Conservation (phyloP, 495 filamentous ascomycete genomes). For the Physcia stellaris region DNA sequence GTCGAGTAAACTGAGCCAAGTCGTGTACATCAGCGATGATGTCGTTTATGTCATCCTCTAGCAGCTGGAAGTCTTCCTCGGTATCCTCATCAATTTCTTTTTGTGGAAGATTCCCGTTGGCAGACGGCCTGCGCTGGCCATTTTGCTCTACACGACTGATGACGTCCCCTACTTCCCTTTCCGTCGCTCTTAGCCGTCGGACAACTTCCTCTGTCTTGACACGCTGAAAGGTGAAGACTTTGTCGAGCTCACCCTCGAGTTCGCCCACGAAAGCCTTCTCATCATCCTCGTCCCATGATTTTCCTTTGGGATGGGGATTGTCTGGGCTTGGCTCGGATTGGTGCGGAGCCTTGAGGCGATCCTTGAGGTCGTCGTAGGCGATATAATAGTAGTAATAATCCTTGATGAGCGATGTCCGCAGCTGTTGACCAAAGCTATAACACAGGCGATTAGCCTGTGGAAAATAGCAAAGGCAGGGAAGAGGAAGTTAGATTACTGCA, state of each 20-base stretch:
- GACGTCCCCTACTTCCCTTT: slow-evolving; percentile 80
- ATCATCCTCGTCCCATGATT: slow-evolving; percentile 81
- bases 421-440: slow-evolving; percentile 94
- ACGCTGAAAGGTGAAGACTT: slow-evolving; percentile 92
- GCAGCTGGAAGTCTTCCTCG: slow-evolving; percentile 85
- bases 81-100: slow-evolving; percentile 43
- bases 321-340: slow-evolving; percentile 39
- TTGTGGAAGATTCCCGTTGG: slow-evolving; percentile 9
- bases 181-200: slow-evolving; percentile 68
- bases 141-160: slow-evolving; percentile 50
- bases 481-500: slow-evolving; percentile 1
- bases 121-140: slow-evolving; percentile 10
- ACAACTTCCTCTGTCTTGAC: slow-evolving; percentile 92
- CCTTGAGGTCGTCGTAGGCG: slow-evolving; percentile 87
- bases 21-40: slow-evolving; percentile 99
- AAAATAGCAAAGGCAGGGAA: background rate
- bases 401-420: slow-evolving; percentile 82
- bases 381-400: slow-evolving; percentile 98
- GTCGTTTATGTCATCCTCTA: slow-evolving; percentile 92
- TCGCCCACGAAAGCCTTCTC: slow-evolving; percentile 76
- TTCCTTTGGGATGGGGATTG: slow-evolving; percentile 40
- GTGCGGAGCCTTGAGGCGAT: slow-evolving; percentile 63
- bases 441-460: slow-evolving; percentile 17
- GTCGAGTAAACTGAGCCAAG: slow-evolving; percentile 91
- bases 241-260: slow-evolving; percentile 86